These are phyloP conservation scores for Exserohilum rostratum DNA, from an alignment of 2,329 filamentous ascomycete genomes.

Conservation along the genomic window DNA sequence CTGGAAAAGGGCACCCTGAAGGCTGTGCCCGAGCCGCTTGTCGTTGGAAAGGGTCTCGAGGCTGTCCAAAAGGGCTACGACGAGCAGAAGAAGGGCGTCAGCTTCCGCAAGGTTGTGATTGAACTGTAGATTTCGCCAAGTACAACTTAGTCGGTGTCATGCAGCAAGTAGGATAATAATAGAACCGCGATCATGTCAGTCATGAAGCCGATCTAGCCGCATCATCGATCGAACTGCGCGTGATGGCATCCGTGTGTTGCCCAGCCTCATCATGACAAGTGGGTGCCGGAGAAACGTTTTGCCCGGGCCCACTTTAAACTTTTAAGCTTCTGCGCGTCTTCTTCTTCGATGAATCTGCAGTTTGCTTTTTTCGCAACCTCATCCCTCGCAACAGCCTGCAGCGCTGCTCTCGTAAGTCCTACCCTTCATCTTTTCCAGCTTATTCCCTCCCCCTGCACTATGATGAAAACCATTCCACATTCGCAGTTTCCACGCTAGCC, in stretches of 20 bases:
- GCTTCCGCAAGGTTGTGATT: conserved; percentile 44
- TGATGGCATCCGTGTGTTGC: too few species aligned
- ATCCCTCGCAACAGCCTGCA: background rate
- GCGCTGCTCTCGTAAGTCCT: conserved; percentile 8
- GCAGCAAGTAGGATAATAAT: background rate
- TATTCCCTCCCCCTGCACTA: conserved; percentile 35
- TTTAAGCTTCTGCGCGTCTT: conserved; percentile 11
- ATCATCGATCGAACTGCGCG: too few species aligned
- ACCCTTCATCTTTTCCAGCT: background rate
- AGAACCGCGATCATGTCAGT: too few species aligned
- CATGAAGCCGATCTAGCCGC: too few species aligned
- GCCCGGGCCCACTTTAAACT: conserved; percentile 10
- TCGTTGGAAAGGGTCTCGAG: conserved; percentile 38
- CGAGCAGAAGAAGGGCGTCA: conserved; percentile 39
- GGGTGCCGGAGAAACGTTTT: conserved; percentile 8
- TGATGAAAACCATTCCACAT: conserved; percentile 78
- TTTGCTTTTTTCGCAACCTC: background rate
- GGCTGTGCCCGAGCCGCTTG: conserved; percentile 38
- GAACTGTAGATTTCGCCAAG: conserved; percentile 17
- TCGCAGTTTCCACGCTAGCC: conserved; percentile 90
- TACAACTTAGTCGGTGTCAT: too few species aligned
- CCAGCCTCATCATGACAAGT: background rate
- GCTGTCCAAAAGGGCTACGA: conserved; percentile 36
- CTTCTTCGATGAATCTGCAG: conserved; percentile 1
- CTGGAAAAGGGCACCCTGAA: conserved; percentile 40